A percentile compares a stretch with the other conserved stretches of the same genome.
Conservation (phyloP, 371 early-diverging fungal species). For the Mortierella sp. region DNA sequence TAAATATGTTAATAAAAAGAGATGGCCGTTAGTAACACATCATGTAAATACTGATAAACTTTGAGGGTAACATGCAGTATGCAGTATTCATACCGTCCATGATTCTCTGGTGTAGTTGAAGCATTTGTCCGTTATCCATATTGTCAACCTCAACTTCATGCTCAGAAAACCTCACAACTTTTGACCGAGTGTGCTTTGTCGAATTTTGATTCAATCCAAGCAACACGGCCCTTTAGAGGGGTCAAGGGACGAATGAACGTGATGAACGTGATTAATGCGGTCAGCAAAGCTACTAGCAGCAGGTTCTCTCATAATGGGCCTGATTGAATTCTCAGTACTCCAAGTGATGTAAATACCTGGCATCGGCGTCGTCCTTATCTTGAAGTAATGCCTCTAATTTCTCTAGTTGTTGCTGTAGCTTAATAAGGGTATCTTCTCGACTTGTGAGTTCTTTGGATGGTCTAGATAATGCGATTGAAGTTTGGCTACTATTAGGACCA, state of each 20-base stretch:
- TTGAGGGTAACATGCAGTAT: background rate
- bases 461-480: conserved; percentile 33
- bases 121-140: conserved; percentile 70
- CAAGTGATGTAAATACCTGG: conserved; percentile 55
- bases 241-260: background rate
- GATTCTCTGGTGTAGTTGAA: conserved; percentile 82
- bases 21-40: background rate
- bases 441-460: conserved; percentile 63
- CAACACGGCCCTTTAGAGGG: conserved; percentile 26
- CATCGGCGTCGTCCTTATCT: conserved; percentile 62
- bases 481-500: background rate
- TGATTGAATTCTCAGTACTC: background rate
- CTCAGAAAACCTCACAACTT: conserved; percentile 63
- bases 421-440: conserved; percentile 70
- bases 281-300: background rate
- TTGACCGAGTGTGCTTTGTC: conserved; percentile 51
- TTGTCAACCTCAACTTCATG: conserved; percentile 63
- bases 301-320: background rate
- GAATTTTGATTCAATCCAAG: conserved; percentile 48
- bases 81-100: conserved; percentile 69
- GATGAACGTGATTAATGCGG: too few relatives aligned
- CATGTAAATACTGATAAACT: background rate
- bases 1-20: background rate
- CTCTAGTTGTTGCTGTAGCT: conserved; percentile 72
- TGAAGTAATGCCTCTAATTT: conserved; percentile 70